Conservation (phyloP, 2,329 filamentous ascomycete species). For the Fusarium anthophilum region DNA sequence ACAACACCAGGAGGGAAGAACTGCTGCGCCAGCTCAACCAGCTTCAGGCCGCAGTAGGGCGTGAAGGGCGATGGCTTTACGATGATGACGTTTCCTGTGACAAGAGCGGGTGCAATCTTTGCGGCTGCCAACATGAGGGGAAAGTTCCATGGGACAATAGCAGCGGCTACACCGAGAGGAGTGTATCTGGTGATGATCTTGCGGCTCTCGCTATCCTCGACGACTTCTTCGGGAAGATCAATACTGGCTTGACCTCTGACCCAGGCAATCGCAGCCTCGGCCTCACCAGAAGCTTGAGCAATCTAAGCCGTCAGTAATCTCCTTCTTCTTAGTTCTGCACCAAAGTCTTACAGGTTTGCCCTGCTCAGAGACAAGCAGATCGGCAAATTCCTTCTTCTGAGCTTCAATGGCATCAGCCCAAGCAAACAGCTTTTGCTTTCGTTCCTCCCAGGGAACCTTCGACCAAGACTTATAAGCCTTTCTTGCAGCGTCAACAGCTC, state of each 20-base stretch:
- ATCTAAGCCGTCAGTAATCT: neutral
- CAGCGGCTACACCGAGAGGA: conserved; percentile 56
- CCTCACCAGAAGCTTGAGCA: conserved; percentile 39
- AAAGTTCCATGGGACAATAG: conserved; percentile 66
- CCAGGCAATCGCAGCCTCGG: conserved; percentile 39
- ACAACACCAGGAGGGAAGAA: conserved; percentile 72
- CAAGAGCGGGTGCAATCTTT: conserved; percentile 65
- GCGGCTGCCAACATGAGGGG: conserved; percentile 61
- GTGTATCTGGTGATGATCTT: conserved; percentile 48
- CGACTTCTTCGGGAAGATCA: conserved; percentile 46
- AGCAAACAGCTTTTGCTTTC: conserved; percentile 31
- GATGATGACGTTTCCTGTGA: conserved; percentile 66
- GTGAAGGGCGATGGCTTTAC: conserved; percentile 68
- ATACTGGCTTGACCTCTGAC: conserved; percentile 44
- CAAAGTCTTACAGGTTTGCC: conserved; percentile 42
- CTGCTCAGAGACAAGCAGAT: conserved; percentile 41
- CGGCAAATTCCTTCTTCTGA: conserved; percentile 29
- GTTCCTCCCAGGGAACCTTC: conserved; percentile 35
- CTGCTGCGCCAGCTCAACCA: conserved; percentile 65
- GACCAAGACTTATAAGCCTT: conserved; percentile 44
- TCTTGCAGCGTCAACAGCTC: conserved; percentile 35
- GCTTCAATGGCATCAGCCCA: conserved; percentile 42
- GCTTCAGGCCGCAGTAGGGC: conserved; percentile 66
- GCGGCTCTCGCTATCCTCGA: conserved; percentile 49
- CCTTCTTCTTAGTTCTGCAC: fast-evolving